A percentile compares a stretch with the other conserved stretches of the same genome.
Conservation (phyloP, 1,284 basidiomycete genomes). For the Ustilago cynodontis region DNA sequence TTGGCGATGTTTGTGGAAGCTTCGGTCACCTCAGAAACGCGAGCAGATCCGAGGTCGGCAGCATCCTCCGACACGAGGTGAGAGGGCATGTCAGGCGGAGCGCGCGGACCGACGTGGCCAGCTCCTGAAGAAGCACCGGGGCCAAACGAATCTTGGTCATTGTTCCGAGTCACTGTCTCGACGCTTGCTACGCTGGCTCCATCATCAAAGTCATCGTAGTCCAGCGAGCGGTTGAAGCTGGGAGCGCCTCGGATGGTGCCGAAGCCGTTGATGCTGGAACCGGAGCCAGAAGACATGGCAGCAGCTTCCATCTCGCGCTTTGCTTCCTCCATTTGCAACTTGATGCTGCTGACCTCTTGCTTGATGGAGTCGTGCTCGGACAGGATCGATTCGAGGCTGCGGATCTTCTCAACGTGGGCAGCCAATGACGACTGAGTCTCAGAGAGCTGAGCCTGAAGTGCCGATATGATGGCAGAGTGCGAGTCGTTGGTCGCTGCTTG, state of each 20-base stretch:
- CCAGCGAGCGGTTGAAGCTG: slow-evolving; percentile 11
- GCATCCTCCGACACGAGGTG: slow-evolving; percentile 33
- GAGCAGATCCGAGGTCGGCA: slow-evolving; percentile 18
- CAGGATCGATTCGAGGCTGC: slow-evolving; percentile 82
- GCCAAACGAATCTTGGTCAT: slow-evolving; percentile 16
- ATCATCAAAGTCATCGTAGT: slow-evolving; percentile 60
- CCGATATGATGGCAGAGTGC: slow-evolving; percentile 66
- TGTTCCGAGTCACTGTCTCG: slow-evolving; percentile 59
- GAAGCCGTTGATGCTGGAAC: slow-evolving; percentile 32
- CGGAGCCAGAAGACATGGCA: slow-evolving; percentile 28
- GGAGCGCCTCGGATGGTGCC: slow-evolving; percentile 24
- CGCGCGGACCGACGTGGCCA: slow-evolving; percentile 53
- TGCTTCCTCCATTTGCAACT: slow-evolving; percentile 69
- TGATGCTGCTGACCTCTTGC: slow-evolving; percentile 77
- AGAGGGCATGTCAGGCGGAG: slow-evolving; percentile 56
- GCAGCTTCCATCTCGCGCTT: slow-evolving; percentile 55
- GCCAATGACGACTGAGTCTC: slow-evolving; percentile 86
- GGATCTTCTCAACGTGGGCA: slow-evolving; percentile 85
- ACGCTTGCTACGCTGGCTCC: slow-evolving; percentile 61
- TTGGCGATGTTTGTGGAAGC: background rate
- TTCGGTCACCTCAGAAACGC: slow-evolving; percentile 19
- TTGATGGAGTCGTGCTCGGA: slow-evolving; percentile 87
- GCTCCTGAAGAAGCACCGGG: background rate
- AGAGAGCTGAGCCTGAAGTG: slow-evolving; percentile 84
- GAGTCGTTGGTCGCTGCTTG: slow-evolving; percentile 42